Conservation (phyloP, 2,329 filamentous ascomycete genomes). For the Arthroderma uncinatum region DNA sequence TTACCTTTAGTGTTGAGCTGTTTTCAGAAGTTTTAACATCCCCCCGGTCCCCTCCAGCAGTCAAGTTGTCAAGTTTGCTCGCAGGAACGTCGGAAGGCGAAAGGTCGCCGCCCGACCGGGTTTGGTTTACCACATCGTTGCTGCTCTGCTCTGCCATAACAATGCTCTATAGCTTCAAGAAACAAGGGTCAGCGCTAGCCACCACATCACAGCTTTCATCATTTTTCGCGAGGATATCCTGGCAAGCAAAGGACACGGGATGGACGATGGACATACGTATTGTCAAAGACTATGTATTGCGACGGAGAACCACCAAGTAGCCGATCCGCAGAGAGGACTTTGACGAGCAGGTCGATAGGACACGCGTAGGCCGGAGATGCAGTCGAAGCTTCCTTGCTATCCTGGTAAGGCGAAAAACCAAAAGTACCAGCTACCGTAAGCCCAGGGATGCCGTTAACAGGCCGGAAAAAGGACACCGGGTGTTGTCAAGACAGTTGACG, state of each 20-base stretch:
- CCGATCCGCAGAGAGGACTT: slow-evolving; percentile 5
- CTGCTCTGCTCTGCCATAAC: slow-evolving; percentile 62
- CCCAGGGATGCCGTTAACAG: background rate
- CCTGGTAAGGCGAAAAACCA: background rate
- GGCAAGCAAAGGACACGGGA: background rate
- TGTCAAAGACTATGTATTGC: slow-evolving; percentile 34
- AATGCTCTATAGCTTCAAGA: slow-evolving; percentile 35
- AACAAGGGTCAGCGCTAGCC: slow-evolving; percentile 27
- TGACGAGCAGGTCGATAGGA: background rate
- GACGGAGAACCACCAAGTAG: slow-evolving; percentile 29
- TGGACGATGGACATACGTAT: slow-evolving; percentile 12
- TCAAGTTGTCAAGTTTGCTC: slow-evolving; percentile 44
- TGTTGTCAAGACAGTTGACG: slow-evolving; percentile 4
- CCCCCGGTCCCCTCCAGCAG: slow-evolving; percentile 42
- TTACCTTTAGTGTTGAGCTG: slow-evolving; percentile 16
- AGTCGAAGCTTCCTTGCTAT: background rate
- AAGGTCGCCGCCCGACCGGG: slow-evolving; percentile 54
- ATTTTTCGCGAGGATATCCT: background rate
- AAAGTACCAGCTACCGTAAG: background rate
- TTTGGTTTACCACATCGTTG: slow-evolving; percentile 62
- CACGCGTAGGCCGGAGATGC: background rate
- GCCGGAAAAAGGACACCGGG: slow-evolving; percentile 1
- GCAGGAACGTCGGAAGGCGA: slow-evolving; percentile 56
- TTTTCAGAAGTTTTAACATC: slow-evolving; percentile 24
- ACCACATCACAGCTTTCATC: background rate